Percentiles rank a stretch among this genome's conserved stretches.
These are phyloP conservation scores for Candida krabiensis DNA, from an alignment of 805 yeast species.

Conservation along the genomic window DNA sequence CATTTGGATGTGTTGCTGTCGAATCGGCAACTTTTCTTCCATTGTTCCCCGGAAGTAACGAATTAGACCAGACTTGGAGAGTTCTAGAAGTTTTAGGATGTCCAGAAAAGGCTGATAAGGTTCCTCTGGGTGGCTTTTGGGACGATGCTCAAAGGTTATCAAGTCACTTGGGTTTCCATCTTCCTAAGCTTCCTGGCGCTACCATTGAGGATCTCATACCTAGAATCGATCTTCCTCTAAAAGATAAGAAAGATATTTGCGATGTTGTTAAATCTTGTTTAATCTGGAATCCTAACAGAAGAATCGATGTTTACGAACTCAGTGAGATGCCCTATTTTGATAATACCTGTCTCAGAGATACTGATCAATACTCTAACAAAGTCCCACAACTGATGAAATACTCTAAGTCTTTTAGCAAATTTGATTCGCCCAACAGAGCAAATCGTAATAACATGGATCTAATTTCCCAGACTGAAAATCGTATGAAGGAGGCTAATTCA, in stretches of 20 bases:
- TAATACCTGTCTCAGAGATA: constrained; percentile 34
- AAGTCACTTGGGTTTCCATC: constrained; percentile 49
- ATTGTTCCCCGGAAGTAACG: constrained; percentile 79
- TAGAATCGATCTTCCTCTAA: constrained; percentile 39
- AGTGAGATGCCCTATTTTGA: constrained; percentile 55
- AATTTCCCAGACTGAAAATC: constrained; percentile 3
- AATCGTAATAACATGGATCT: constrained; percentile 2
- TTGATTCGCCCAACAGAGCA: neutral
- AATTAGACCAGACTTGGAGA: constrained; percentile 73
- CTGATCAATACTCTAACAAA: constrained; percentile 12
- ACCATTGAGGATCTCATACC: constrained; percentile 46
- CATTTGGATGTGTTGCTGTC: constrained; percentile 76
- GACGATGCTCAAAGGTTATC: constrained; percentile 57
- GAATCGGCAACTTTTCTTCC: constrained; percentile 75
- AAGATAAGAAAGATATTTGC: constrained; percentile 39
- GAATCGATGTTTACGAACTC: constrained; percentile 53
- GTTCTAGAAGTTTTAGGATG: constrained; percentile 71
- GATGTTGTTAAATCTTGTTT: constrained; percentile 51
- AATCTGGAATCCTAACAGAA: constrained; percentile 75
- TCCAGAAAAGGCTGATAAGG: constrained; percentile 44
- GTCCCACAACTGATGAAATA: constrained; percentile 3
- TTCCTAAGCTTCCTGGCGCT: constrained; percentile 57
- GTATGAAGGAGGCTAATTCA: constrained; percentile 3
- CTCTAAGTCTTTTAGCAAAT: constrained; percentile 3
- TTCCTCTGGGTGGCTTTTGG: constrained; percentile 75